Evolutionary conservation across 345 rosid species (phyloP), one percentile per base, ranked within the genome.

Genomic region (Hibiscus trionum): DNA sequence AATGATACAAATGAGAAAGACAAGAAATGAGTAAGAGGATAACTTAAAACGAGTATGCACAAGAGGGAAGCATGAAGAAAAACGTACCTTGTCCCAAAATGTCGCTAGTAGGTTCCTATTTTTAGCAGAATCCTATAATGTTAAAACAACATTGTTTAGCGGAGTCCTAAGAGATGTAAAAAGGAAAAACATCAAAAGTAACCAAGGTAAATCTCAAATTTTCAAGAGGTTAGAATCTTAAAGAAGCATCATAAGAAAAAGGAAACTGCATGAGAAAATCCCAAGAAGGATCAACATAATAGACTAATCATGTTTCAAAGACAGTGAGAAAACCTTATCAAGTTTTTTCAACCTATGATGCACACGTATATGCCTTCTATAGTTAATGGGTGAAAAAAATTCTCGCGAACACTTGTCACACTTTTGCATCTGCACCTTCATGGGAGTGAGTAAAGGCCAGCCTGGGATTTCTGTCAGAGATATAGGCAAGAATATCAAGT

Each of bases 351-450:
- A 78, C 71, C 96, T 91, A 71, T 90, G 98, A 74, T 92, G 91
- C 76, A 90, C 93, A 70, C 96, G 94, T 66, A 82, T 72, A 80
- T 95, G 99, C 77, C 99, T 89, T 78, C 97, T 89, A 71, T 80
- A 79, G 79, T 89, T 95, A 56, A 95, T 90, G 56, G 97, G 83
- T 27, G 99, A 92, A 77, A 85, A 92, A 76, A 89, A 95, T 72
- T 95, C 99, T 71, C 78, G 86, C 33, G 82, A 77, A 79, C 99
- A 95, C 86, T 92, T 92, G 58, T 88, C 88, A 76, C 99, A 95
- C 83, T 90, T 95, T 77, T 89, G 94, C 97, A 95, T 84, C 73
- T 86, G 96, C 82, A 87, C 82, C 90, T 95, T 92, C 82, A 86
- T 61, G 77, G 96, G 92, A 79, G 94, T 80, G 72, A 90, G 88